phyloP scores from a whole-genome alignment of 164 flowering plant species.

The Tinospora cordifolia region DNA sequence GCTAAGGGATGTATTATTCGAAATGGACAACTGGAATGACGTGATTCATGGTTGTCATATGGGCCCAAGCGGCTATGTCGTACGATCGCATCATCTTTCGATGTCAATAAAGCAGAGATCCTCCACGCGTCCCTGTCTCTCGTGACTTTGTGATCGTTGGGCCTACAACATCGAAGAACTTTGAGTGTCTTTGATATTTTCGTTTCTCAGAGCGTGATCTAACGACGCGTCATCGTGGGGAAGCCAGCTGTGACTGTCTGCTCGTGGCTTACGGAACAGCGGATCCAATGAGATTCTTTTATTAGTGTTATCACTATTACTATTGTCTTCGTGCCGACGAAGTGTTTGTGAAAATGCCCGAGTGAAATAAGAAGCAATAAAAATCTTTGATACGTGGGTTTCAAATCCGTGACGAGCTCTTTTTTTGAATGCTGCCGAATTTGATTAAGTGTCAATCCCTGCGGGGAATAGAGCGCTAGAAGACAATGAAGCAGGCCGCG shows the following conservation, averaged over 20 bases:
- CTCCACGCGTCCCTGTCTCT: background rate
- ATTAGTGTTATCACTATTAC: too few species aligned
- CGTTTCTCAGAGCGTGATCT: background rate
- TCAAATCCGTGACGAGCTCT: too few species aligned
- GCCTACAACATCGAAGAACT: background rate
- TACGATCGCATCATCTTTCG: background rate
- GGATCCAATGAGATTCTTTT: background rate
- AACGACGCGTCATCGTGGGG: background rate
- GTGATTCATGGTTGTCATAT: constrained; percentile 1
- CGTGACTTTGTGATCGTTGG: background rate
- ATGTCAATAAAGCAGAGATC: background rate
- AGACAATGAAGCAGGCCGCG: too few species aligned
- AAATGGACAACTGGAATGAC: background rate
- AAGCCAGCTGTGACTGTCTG: background rate
- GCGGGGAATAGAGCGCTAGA: too few species aligned
- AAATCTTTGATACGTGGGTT: too few species aligned
- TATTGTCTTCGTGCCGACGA: background rate
- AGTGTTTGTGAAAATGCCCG: background rate
- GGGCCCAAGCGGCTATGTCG: background rate
- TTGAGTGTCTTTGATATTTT: background rate
- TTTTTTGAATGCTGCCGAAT: too few species aligned
- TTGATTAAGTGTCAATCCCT: too few species aligned
- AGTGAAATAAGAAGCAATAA: background rate
- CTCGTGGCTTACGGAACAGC: background rate
- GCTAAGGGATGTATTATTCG: constrained; percentile 3